Evolutionary conservation across 116 monocot species (phyloP).

Genomic region (Thalassia testudinum): DNA sequence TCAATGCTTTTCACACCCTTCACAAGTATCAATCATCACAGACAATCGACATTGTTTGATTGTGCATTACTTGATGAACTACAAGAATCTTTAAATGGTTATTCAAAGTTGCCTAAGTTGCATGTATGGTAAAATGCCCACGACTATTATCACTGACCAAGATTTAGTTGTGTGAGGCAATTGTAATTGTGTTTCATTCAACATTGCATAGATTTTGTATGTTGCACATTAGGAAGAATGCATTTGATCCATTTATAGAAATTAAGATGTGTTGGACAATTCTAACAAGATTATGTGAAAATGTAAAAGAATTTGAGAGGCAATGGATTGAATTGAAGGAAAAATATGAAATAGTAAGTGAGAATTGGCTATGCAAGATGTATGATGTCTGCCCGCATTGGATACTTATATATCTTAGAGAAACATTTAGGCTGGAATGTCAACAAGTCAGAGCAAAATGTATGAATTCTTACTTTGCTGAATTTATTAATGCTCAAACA

Average conservation of each 20-base stretch:
- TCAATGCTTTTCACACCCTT: conserved; percentile 1
- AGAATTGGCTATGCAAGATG: too few relatives aligned
- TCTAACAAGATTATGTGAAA: not conserved
- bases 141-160: conserved; percentile 4
- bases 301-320: too few relatives aligned
- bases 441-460: conserved; percentile 1
- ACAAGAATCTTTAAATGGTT: conserved; percentile 2
- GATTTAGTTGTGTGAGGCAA: conserved; percentile 1
- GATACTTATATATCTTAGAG: not conserved
- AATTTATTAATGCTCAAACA: not conserved
- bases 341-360: too few relatives aligned
- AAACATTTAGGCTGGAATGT: conserved; percentile 1
- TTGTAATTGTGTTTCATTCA: not conserved
- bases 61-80: not conserved
- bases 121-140: conserved; percentile 5
- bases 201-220: not conserved
- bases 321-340: too few relatives aligned
- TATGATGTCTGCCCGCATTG: not conserved
- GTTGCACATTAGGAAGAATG: too few relatives aligned
- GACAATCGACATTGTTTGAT: too few relatives aligned
- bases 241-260: too few relatives aligned
- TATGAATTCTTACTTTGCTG: too few relatives aligned
- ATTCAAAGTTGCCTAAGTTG: conserved; percentile 1
- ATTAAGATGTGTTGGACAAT: not conserved
- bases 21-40: not conserved